A percentile compares a stretch with the other conserved stretches of the same genome.
These are phyloP conservation scores for Pelagomonas calceolata DNA, from an alignment of 108 stramenopile genomes.

Conservation along the genomic window DNA sequence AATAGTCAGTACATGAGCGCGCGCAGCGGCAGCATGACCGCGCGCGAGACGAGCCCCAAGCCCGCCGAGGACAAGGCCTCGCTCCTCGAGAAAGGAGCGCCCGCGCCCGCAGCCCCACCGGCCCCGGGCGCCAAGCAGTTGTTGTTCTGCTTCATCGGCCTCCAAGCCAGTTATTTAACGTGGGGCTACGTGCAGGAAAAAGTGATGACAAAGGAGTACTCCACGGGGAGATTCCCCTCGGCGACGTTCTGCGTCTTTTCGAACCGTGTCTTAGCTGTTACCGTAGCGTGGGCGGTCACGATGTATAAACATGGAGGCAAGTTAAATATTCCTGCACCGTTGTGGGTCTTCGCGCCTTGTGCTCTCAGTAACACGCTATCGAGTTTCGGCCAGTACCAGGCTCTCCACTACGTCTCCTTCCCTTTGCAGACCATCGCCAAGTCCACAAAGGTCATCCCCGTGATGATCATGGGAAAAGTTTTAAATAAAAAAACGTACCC, in stretches of 20 bases:
- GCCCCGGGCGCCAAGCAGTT: conserved; percentile 35
- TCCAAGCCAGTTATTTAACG: conserved; percentile 70
- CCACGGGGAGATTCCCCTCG: conserved; percentile 75
- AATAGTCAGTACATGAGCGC: no score
- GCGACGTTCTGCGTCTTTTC: conserved; percentile 93
- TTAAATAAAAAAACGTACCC: conserved; percentile 81
- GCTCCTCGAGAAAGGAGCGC: no score
- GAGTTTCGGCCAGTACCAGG: conserved; percentile 92
- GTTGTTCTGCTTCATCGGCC: conserved; percentile 56
- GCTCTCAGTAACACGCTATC: conserved; percentile 88
- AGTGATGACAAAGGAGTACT: conserved; percentile 84
- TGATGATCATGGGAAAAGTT: conserved; percentile 94
- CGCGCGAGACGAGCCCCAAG: no score
- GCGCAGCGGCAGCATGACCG: no score
- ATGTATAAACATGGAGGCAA: conserved; percentile 52
- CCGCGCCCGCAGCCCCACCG: no score
- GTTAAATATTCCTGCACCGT: conserved; percentile 48
- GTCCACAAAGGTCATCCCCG: conserved; percentile 92
- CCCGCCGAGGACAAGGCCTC: no score
- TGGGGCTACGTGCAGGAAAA: conserved; percentile 98
- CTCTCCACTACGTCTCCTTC: conserved; percentile 86
- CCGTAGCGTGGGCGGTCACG: conserved; percentile 74
- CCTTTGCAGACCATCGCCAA: conserved; percentile 96
- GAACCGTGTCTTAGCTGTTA: conserved; percentile 86
- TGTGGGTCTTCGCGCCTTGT: conserved; percentile 84